Evolutionary conservation across 2,329 filamentous ascomycete species (phyloP), one percentile per base, ranked within the genome.

Genomic region (Penicillium griseofulvum): DNA sequence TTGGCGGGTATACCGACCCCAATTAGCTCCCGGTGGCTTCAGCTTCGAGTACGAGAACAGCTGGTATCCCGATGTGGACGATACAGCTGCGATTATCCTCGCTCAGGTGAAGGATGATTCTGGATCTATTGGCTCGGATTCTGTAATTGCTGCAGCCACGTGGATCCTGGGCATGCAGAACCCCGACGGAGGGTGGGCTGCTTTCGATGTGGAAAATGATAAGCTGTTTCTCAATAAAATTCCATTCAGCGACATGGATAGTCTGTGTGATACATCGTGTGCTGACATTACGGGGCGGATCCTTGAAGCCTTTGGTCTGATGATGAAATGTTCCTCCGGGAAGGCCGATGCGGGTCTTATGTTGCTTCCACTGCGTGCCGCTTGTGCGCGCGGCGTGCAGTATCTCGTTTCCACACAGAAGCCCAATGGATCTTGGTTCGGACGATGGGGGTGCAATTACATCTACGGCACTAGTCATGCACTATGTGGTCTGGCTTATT

Each of bases 111-210:
- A 65, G 31, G 60, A 70, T 9, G 56, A 68, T 24, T 39, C 59
- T 0, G 8, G 19, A 4, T 55, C 47, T 3, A n/a, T 38, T 4
- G 8, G 12, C 4, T 59, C 61, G 0, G 14, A 8, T 14, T 46
- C 36, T 5, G 54, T 68, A 1, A 12, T 58, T 4, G 19, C 22
- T 4, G 65, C 67, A 4, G 36, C 53, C 0, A 52, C 55, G 5
- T 74, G 71, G 71, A 59, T 73, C 5, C 49, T 70, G 1, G 70
- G 68, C 3, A 74, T 75, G 70, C 71, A 75, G 39, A 72, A 71
- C 51, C n/a, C 37, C 1, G 72, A 75, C 49, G 71, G 71, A 31
- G 73, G 72, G 0, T 75, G 70, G 71, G 71, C 51, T 2, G 68
- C 68, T 6, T 75, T 75, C 43, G 73, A 75, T 46, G 31, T 55